Base-by-base conservation (phyloP, 1,284 basidiomycete genomes). In the Sporisorium exsertum region DNA sequence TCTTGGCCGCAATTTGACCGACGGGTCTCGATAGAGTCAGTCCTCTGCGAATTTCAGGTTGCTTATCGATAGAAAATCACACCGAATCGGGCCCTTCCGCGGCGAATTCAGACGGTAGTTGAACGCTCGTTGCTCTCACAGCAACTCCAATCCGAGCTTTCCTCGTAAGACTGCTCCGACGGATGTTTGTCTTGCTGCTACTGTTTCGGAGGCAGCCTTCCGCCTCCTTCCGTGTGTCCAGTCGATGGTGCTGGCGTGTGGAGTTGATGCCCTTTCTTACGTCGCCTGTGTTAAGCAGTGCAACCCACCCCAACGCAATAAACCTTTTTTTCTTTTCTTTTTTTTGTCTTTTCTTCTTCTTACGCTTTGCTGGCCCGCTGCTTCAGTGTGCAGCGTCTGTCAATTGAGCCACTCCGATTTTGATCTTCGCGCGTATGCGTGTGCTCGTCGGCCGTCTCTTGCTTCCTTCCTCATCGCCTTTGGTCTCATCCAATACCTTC, bases 31-130 rank as follows among this genome's bases (percentile, higher is more conserved):
- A 27, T 16, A 22, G 29, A 32, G 29, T 32, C 29, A n/a, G n/a
- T n/a, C n/a, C n/a, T n/a, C n/a, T n/a, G n/a, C n/a, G 29, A 32
- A 32, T 33, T 7, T 27, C 13, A 57, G 24, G 33, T 42, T 6
- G 18, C 57, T 66, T 66, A 66, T 66, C 64, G 64, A 66, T 66
- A 66, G 58, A 40, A 32, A 35, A 35, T 12, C 7, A 35, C 7
- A 35, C 3, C 6, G 33, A 49, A 45, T 64, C 55, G 55, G 62
- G 55, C 35, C 37, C 49, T 47, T 58, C 56, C 43, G 56, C 56
- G 56, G 55, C 35, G 49, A 64, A 54, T 47, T 54, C 5, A 5
- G 10, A 32, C 5, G 29, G 10, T 5, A 32, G 10, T 15, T 9
- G 35, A 35, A 40, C 18, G 7, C 35, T 37, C 35, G 7, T 37